A percentile compares a stretch with the other conserved stretches of the same genome.
Evolutionary conservation across 805 yeast genomes (phyloP).

Genomic region (Ogataea thermomethanolica): DNA sequence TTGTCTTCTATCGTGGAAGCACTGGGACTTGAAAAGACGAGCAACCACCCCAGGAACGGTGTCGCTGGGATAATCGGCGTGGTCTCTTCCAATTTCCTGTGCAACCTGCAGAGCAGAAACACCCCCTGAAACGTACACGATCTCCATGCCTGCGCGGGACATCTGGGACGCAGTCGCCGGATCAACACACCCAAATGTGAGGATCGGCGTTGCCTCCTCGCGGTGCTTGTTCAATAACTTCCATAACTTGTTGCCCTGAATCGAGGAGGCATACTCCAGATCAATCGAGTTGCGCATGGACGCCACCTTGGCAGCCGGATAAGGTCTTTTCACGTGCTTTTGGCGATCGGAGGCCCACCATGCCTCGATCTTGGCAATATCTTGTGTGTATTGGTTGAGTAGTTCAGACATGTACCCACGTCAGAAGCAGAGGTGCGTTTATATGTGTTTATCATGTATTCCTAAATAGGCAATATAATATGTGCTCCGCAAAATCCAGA

Average conservation of each 20-base stretch:
- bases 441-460: conserved; percentile 1
- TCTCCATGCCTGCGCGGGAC: conserved; percentile 47
- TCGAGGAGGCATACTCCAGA: conserved; percentile 42
- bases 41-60: conserved; percentile 68
- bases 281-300: conserved; percentile 49
- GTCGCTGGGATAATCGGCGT: conserved; percentile 67
- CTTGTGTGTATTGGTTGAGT: conserved; percentile 9
- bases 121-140: conserved; percentile 58
- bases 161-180: conserved; percentile 61
- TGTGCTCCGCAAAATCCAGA: background rate
- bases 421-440: background rate
- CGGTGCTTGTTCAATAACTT: conserved; percentile 40
- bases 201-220: conserved; percentile 43
- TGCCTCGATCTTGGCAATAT: conserved; percentile 33
- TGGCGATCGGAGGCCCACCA: conserved; percentile 53
- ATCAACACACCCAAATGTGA: conserved; percentile 59
- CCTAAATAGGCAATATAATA: conserved; percentile 7
- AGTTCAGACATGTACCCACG: background rate
- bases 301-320: conserved; percentile 50
- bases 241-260: conserved; percentile 52
- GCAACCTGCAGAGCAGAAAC: conserved; percentile 57
- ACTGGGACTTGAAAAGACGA: conserved; percentile 55
- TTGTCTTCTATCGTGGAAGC: conserved; percentile 48
- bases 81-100: conserved; percentile 62
- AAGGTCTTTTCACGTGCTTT: conserved; percentile 46